phyloP scores from a whole-genome alignment of 2,329 filamentous ascomycete species.

The Corynespora cassiicola region DNA sequence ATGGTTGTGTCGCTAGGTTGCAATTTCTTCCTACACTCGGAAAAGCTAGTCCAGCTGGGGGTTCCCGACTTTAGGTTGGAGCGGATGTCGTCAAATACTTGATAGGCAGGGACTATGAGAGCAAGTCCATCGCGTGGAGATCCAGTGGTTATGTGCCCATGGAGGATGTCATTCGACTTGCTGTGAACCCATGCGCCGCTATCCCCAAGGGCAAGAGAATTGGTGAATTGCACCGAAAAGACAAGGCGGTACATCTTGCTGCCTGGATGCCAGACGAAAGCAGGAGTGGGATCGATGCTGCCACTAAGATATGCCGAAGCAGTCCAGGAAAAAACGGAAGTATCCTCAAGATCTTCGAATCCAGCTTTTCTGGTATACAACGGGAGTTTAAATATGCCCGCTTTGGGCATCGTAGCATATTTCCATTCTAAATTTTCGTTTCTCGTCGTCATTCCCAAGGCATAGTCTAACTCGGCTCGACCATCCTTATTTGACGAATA shows the following conservation, averaged over 20 bases:
- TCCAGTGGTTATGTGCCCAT: constrained; percentile 25
- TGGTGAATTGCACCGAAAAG: constrained; percentile 11
- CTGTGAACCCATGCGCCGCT: constrained; percentile 20
- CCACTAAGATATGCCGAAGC: background rate
- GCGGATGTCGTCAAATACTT: constrained; percentile 18
- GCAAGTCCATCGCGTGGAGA: constrained; percentile 8
- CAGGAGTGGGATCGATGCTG: constrained; percentile 5
- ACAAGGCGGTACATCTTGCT: constrained; percentile 14
- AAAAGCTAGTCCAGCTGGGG: too few species aligned
- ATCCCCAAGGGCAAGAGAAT: constrained; percentile 15
- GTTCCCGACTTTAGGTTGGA: too few species aligned
- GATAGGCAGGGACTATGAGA: constrained; percentile 19
- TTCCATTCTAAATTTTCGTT: too few species aligned
- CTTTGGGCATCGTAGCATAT: too few species aligned
- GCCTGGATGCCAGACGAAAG: constrained; percentile 11
- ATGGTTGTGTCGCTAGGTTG: too few species aligned
- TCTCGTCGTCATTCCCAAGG: too few species aligned
- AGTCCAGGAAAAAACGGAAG: background rate
- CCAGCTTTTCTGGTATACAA: too few species aligned
- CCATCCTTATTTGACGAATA: constrained; percentile 2
- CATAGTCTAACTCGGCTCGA: constrained; percentile 12
- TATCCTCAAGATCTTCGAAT: too few species aligned
- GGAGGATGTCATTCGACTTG: constrained; percentile 5
- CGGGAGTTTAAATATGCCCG: too few species aligned
- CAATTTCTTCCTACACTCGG: too few species aligned